Percentiles rank a stretch among this genome's conserved stretches.
These are phyloP conservation scores for Barbatosphaeria neglecta DNA, from an alignment of 495 filamentous ascomycete species.

Conservation along the genomic window DNA sequence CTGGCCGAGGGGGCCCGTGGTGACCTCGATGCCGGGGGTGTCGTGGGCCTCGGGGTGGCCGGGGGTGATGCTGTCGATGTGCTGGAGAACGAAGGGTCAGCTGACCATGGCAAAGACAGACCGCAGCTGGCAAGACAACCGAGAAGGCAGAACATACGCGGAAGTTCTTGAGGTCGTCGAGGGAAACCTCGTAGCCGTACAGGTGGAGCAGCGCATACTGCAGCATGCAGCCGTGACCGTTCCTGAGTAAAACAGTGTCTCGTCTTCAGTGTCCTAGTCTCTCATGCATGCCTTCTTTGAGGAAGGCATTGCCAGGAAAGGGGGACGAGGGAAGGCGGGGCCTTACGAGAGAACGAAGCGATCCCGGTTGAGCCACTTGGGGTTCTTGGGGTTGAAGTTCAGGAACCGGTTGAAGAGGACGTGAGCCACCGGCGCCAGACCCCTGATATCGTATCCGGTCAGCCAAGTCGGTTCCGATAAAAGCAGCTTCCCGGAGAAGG, in stretches of 20 bases:
- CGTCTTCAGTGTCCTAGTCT: no score
- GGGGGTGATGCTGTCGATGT: conserved; percentile 85
- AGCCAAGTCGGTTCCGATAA: no score
- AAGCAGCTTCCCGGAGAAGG: conserved; percentile 7
- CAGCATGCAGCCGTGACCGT: conserved; percentile 98
- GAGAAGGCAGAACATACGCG: conserved; percentile 52
- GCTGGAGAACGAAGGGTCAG: conserved; percentile 28
- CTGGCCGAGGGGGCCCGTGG: conserved; percentile 91
- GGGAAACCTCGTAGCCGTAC: conserved; percentile 72
- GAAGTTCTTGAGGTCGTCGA: conserved; percentile 93
- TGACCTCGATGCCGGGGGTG: conserved; percentile 94
- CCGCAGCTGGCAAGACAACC: not conserved
- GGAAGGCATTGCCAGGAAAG: not conserved
- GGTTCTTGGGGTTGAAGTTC: conserved; percentile 99
- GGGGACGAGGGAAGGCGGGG: not conserved
- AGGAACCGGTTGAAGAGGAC: conserved; percentile 98
- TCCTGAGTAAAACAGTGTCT: conserved; percentile 42
- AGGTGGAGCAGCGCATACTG: conserved; percentile 98
- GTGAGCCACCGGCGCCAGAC: conserved; percentile 95
- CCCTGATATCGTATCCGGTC: conserved; percentile 32
- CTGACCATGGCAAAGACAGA: conserved; percentile 1
- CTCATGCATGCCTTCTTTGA: no score
- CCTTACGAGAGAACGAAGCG: conserved; percentile 98
- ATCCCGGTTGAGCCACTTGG: conserved; percentile 92
- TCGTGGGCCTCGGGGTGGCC: conserved; percentile 96